Percentiles rank a stretch among this genome's conserved stretches.
Conservation (phyloP, 495 filamentous ascomycete genomes). For the Friedmanniomyces endolithicus region DNA sequence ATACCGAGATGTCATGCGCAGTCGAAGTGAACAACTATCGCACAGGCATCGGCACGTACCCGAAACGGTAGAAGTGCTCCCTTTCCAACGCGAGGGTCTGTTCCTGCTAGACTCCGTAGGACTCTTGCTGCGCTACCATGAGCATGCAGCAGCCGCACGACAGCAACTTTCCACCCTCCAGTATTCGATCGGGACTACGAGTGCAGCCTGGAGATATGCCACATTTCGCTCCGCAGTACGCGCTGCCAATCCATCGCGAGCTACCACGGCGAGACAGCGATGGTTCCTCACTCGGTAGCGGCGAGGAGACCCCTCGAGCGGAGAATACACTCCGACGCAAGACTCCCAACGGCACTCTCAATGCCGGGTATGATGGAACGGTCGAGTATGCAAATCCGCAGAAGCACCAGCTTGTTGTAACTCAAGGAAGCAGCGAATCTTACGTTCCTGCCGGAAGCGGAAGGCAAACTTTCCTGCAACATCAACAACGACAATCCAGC, state of each 20-base stretch:
- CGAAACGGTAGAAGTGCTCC: constrained; percentile 7
- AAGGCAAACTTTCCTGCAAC: constrained; percentile 14
- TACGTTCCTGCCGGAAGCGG: neutral
- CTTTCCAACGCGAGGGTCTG: constrained; percentile 11
- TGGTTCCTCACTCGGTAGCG: constrained; percentile 9
- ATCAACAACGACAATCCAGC: constrained; percentile 14
- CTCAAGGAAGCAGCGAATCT: neutral
- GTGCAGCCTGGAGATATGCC: constrained; percentile 9
- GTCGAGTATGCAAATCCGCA: constrained; percentile 67
- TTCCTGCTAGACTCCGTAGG: neutral
- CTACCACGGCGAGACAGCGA: neutral
- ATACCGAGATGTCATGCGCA: constrained; percentile 17
- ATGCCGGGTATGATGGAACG: constrained; percentile 84
- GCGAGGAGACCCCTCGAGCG: constrained; percentile 26
- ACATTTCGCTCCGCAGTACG: constrained; percentile 29
- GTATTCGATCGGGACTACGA: neutral
- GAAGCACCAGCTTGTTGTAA: constrained; percentile 72
- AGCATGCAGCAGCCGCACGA: constrained; percentile 5
- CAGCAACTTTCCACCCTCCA: neutral
- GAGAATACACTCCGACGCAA: constrained; percentile 86
- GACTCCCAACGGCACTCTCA: constrained; percentile 84
- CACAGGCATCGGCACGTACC: constrained; percentile 30
- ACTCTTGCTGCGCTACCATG: constrained; percentile 13
- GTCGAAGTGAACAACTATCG: constrained; percentile 23
- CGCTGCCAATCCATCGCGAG: constrained; percentile 27